Evolutionary conservation across 1,284 basidiomycete genomes (phyloP).

Genomic region (Austroboletus niveus): DNA sequence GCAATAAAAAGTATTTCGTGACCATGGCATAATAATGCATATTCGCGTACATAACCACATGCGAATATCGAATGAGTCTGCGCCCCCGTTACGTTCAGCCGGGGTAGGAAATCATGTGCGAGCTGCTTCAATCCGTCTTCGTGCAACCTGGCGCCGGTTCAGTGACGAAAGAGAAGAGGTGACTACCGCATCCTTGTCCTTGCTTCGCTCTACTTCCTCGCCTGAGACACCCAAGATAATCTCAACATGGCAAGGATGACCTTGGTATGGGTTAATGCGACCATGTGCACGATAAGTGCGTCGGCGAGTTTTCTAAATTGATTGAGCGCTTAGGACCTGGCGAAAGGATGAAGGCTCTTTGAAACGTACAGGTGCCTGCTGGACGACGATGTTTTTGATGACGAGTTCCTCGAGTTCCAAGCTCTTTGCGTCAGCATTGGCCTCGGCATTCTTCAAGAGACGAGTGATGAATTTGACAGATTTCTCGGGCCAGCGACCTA

Average conservation of each 20-base stretch:
- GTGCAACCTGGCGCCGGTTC: slow-evolving; percentile 80
- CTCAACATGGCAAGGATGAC: slow-evolving; percentile 94
- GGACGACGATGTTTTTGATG: slow-evolving; percentile 98
- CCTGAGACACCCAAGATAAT: slow-evolving; percentile 81
- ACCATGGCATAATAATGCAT: slow-evolving; percentile 35
- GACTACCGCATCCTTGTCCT: slow-evolving; percentile 68
- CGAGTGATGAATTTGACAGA: slow-evolving; percentile 95
- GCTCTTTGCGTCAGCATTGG: slow-evolving; percentile 98
- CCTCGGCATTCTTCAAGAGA: slow-evolving; percentile 98
- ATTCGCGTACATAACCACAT: slow-evolving; percentile 31
- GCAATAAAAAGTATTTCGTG: slow-evolving; percentile 6
- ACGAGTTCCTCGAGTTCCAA: slow-evolving; percentile 88
- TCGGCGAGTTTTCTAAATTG: slow-evolving; percentile 90
- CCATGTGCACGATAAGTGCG: slow-evolving; percentile 99
- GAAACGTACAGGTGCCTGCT: slow-evolving; percentile 89
- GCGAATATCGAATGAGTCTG: slow-evolving; percentile 8
- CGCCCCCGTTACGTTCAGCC: slow-evolving; percentile 1
- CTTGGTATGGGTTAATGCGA: slow-evolving; percentile 91
- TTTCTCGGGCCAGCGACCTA: slow-evolving; percentile 99
- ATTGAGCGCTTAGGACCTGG: neutral
- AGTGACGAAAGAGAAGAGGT: slow-evolving; percentile 55
- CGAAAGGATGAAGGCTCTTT: neutral
- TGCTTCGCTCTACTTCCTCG: slow-evolving; percentile 85
- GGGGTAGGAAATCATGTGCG: slow-evolving; percentile 37
- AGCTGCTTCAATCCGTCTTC: slow-evolving; percentile 79